phyloP scores from a whole-genome alignment of 768 basidiomycete genomes.

The Pleurotus giganteus region DNA sequence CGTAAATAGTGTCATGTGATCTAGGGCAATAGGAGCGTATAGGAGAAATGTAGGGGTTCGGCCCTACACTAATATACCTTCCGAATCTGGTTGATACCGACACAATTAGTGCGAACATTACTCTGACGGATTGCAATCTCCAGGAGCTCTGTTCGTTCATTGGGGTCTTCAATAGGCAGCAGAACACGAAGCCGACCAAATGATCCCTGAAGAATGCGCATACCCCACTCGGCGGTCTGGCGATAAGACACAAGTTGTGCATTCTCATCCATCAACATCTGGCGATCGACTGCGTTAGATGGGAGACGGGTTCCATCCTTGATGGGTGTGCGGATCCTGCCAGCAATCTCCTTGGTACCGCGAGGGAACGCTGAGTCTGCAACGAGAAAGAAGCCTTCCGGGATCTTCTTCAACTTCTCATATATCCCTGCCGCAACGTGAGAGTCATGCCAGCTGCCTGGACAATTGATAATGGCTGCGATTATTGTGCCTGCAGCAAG shows the following conservation, averaged over 20 bases:
- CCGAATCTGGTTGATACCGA: constrained; percentile 42
- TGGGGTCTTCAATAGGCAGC: constrained; percentile 28
- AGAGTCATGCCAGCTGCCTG: constrained; percentile 43
- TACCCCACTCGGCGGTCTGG: constrained; percentile 55
- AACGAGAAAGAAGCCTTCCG: constrained; percentile 32
- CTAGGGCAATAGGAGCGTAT: no score
- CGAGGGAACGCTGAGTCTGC: constrained; percentile 40
- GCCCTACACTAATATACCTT: constrained; percentile 43
- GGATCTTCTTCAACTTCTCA: constrained; percentile 22
- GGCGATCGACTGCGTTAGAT: constrained; percentile 16
- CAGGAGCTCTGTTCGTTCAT: constrained; percentile 27
- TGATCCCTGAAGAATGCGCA: constrained; percentile 39
- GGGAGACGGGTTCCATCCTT: constrained; percentile 28
- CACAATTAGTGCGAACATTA: constrained; percentile 29
- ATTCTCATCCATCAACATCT: constrained; percentile 26
- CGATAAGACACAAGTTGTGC: constrained; percentile 39
- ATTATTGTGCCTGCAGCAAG: constrained; percentile 31
- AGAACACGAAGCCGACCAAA: constrained; percentile 45
- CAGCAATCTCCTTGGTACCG: constrained; percentile 16
- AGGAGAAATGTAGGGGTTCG: no score
- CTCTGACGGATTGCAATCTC: constrained; percentile 31
- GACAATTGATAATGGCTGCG: constrained; percentile 30
- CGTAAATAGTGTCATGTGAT: no score
- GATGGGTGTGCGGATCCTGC: constrained; percentile 33
- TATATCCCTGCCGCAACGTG: constrained; percentile 39